These are phyloP conservation scores for Phaeomoniella chlamydospora DNA, from an alignment of 2,329 filamentous ascomycete species.

Conservation along the genomic window DNA sequence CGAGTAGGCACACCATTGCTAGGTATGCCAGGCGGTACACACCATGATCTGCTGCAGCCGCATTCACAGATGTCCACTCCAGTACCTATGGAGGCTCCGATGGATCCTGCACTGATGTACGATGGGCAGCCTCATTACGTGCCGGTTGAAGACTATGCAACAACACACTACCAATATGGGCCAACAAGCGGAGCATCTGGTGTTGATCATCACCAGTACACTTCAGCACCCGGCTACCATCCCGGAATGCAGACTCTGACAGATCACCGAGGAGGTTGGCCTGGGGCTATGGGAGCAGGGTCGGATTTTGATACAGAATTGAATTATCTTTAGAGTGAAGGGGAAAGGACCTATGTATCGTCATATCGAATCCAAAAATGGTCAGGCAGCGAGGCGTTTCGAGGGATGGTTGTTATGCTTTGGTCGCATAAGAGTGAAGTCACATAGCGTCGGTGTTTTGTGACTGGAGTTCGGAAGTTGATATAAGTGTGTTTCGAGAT, in stretches of 20 bases:
- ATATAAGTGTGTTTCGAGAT: too few relatives aligned
- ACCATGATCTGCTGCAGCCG: slow-evolving; percentile 25
- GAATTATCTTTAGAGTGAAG: too few relatives aligned
- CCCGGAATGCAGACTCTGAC: slow-evolving; percentile 17
- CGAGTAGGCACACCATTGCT: slow-evolving; percentile 20
- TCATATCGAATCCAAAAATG: too few relatives aligned
- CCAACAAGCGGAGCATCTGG: slow-evolving; percentile 5
- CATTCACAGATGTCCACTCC: slow-evolving; percentile 14
- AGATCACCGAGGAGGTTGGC: slow-evolving; percentile 19
- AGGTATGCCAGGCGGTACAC: slow-evolving; percentile 24
- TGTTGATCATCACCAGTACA: slow-evolving; percentile 7
- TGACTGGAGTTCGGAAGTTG: too few relatives aligned
- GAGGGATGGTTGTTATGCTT: too few relatives aligned
- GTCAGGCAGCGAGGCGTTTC: too few relatives aligned
- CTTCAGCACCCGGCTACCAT: slow-evolving; percentile 10
- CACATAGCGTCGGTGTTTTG: too few relatives aligned
- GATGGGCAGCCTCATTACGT: slow-evolving; percentile 13
- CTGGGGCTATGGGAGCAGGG: slow-evolving; percentile 4
- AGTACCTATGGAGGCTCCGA: slow-evolving; percentile 16
- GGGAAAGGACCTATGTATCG: too few relatives aligned
- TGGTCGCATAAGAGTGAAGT: too few relatives aligned
- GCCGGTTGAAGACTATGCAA: slow-evolving; percentile 8
- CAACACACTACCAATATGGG: slow-evolving; percentile 9
- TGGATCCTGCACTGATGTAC: slow-evolving; percentile 26
- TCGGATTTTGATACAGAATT: slow-evolving; percentile 11